These are phyloP conservation scores for Ceriops zippeliana DNA, from an alignment of 345 rosid genomes.

Conservation along the genomic window DNA sequence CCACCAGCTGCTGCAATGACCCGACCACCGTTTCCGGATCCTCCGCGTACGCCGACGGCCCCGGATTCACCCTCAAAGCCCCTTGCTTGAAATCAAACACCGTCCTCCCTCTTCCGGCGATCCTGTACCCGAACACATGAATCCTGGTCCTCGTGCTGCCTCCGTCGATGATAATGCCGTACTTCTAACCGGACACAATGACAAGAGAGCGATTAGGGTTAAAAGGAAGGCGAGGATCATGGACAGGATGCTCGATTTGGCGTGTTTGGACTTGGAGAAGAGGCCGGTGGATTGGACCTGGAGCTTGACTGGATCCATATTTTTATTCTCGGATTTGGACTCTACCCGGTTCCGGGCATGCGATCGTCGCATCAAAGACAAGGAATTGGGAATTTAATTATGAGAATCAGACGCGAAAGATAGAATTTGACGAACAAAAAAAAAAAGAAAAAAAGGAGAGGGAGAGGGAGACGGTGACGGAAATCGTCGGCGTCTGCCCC, in stretches of 20 bases:
- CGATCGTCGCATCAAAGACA: conserved; percentile 74
- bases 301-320: conserved; percentile 55
- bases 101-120: conserved; percentile 27
- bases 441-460: no score
- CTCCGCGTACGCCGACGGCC: conserved; percentile 63
- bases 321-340: conserved; percentile 14
- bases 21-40: conserved; percentile 51
- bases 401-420: conserved; percentile 19
- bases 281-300: conserved; percentile 43
- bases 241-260: conserved; percentile 23
- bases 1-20: conserved; percentile 57
- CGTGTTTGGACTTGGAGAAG: conserved; percentile 28
- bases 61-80: conserved; percentile 71
- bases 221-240: conserved; percentile 21
- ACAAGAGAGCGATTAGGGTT: conserved; percentile 19
- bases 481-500: no score
- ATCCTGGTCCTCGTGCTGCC: conserved; percentile 85
- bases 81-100: conserved; percentile 45
- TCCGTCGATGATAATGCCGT: conserved; percentile 64
- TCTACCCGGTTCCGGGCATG: conserved; percentile 53
- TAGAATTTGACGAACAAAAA: no score
- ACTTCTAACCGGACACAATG: conserved; percentile 7
- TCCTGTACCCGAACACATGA: conserved; percentile 51
- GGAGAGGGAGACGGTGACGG: no score
- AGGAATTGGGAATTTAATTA: conserved; percentile 1